Evolutionary conservation across 2,329 filamentous ascomycete genomes (phyloP).

Genomic region (Lachnellula cervina): DNA sequence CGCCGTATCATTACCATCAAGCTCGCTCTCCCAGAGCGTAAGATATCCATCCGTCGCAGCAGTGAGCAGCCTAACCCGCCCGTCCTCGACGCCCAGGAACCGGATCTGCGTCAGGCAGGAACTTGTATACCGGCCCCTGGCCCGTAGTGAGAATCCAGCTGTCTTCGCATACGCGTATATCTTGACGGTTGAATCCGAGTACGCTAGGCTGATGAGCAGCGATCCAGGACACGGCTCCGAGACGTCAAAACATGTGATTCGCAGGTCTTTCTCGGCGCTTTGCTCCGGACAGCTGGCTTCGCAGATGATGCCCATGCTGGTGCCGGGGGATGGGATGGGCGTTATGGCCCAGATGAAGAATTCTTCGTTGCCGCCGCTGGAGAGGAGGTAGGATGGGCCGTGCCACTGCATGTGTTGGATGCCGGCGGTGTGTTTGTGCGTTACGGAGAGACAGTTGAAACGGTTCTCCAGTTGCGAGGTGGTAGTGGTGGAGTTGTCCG

Average conservation of each 20-base stretch:
- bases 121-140: slow-evolving; percentile 58
- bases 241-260: slow-evolving; percentile 76
- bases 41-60: slow-evolving; percentile 79
- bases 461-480: slow-evolving; percentile 6
- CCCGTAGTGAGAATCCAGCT: slow-evolving; percentile 45
- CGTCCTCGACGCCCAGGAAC: slow-evolving; percentile 38
- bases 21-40: slow-evolving; percentile 48
- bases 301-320: slow-evolving; percentile 47
- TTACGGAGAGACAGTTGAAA: slow-evolving; percentile 50
- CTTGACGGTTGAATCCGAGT: slow-evolving; percentile 79
- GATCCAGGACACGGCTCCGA: slow-evolving; percentile 2
- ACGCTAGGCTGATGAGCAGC: slow-evolving; percentile 62
- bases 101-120: slow-evolving; percentile 68
- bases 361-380: slow-evolving; percentile 82
- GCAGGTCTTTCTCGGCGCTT: slow-evolving; percentile 57
- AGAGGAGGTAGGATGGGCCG: slow-evolving; percentile 63
- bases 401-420: slow-evolving; percentile 71
- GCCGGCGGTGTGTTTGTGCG: slow-evolving; percentile 77
- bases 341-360: slow-evolving; percentile 72
- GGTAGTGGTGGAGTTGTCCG: slow-evolving; percentile 8
- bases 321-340: slow-evolving; percentile 46
- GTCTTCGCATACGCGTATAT: slow-evolving; percentile 44
- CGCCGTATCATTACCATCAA: neutral
- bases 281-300: slow-evolving; percentile 51
- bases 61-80: slow-evolving; percentile 47